Evolutionary conservation across 257 asterid genomes (phyloP), one percentile per base, ranked within the genome.

Genomic region (Rubia yunnanensis): DNA sequence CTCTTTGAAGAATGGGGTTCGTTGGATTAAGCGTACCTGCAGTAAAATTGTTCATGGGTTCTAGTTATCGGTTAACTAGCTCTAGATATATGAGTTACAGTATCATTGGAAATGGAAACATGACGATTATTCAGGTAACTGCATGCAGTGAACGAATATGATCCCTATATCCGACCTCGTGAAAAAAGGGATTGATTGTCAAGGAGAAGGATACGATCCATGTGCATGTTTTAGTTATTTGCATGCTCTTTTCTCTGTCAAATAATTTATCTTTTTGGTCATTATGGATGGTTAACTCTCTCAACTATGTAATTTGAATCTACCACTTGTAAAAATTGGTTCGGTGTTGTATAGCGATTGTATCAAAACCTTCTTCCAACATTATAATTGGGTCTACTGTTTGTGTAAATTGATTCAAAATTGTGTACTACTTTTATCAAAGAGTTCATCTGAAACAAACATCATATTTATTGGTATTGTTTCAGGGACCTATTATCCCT

Each of bases 11-110:
- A 78, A 80, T 17, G 80, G 95, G 2, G 18, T 82, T 11, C 78
- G 88, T 72, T 88, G 90, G 96, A 50, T 90, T 70, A 87, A 84
- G 77, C 76, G 55, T 9, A 78, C 74, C 3, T 88, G 91, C 65
- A 71, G 83, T 4, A 84, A 60, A 63, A 69, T 90, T 59, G 83
- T 70, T 68, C 79, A 80, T 77, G 82, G 87, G 9, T 74, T 66
- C 48, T 79, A 71, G 41, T n/a, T 10, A 48, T 48, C 2, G 24
- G 2, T 8, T 17, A 59, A 23, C 23, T 31, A 22, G 7, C 7
- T 44, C 20, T 14, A n/a, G n/a, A n/a, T n/a, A n/a, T n/a, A n/a
- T n/a, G n/a, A n/a, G n/a, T n/a, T 44, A 44, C 14, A 44, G 50
- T 15, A 3, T 44, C 50, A 3, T 44, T 44, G 15, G 50, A 44